A percentile compares a stretch with the other conserved stretches of the same genome.
Conservation (phyloP, 345 rosid species). For the Hypericum perforatum region DNA sequence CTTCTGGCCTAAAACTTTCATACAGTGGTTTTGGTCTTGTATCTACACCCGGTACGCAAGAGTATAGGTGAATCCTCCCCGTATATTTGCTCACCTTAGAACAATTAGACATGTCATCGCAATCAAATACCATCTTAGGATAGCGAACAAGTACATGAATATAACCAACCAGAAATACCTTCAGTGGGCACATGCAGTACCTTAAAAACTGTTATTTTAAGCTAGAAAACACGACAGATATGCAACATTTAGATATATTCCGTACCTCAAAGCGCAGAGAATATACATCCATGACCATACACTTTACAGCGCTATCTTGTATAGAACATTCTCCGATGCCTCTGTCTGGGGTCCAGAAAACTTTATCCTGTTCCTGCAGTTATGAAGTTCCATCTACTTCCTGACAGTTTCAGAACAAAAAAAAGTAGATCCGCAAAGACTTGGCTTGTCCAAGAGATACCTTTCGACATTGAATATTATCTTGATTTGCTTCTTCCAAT, state of each 20-base stretch:
- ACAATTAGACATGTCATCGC: conserved; percentile 9
- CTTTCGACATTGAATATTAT: conserved; percentile 22
- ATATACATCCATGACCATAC: conserved; percentile 25
- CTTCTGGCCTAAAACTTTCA: conserved; percentile 76
- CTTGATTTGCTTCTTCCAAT: conserved; percentile 17
- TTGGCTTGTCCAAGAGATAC: conserved; percentile 18
- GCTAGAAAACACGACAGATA: too few species aligned
- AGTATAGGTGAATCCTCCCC: conserved; percentile 81
- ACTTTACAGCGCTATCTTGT: conserved; percentile 26
- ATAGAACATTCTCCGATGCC: conserved; percentile 19
- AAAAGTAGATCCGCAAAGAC: not conserved
- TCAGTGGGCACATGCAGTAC: too few species aligned
- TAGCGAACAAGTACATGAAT: too few species aligned
- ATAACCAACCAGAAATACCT: too few species aligned
- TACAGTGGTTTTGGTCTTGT: conserved; percentile 70
- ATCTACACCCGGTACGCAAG: conserved; percentile 59
- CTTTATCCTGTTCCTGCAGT: conserved; percentile 27
- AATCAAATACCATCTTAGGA: too few species aligned
- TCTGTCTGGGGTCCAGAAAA: conserved; percentile 11
- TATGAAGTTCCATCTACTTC: conserved; percentile 7
- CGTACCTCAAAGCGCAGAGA: conserved; percentile 79
- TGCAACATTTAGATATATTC: not conserved
- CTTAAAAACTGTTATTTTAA: too few species aligned
- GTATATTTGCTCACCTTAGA: conserved; percentile 84
- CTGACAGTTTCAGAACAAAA: conserved; percentile 9